phyloP scores from a whole-genome alignment of 768 basidiomycete genomes.

The Lentinula sp. region DNA sequence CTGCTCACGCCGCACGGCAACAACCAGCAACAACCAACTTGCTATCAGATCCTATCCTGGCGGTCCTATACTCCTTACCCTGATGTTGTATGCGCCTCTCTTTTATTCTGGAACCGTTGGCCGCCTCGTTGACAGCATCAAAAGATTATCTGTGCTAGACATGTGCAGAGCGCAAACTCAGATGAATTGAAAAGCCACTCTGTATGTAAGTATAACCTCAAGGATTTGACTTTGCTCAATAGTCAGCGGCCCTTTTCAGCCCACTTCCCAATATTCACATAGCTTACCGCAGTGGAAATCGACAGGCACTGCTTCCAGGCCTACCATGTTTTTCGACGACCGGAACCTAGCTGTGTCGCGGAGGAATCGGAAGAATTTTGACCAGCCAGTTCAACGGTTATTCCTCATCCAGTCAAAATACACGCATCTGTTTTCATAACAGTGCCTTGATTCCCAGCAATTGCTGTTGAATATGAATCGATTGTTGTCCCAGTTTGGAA shows the following conservation, averaged over 20 bases:
- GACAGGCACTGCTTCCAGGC: not conserved
- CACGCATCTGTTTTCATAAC: not conserved
- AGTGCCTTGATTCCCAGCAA: not conserved
- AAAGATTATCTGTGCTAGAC: too few species aligned
- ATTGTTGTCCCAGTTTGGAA: not conserved
- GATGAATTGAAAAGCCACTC: not conserved
- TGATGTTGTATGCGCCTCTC: not conserved
- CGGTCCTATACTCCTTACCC: too few species aligned
- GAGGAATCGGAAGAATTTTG: not conserved
- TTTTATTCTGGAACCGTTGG: not conserved
- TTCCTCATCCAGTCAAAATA: not conserved
- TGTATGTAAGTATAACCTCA: not conserved
- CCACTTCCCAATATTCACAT: not conserved
- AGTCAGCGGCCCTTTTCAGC: not conserved
- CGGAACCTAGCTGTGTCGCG: not conserved
- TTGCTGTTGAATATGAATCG: not conserved
- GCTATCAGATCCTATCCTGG: too few species aligned
- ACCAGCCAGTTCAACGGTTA: not conserved
- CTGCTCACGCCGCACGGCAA: too few species aligned
- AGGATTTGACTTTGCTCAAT: not conserved
- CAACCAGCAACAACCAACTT: too few species aligned
- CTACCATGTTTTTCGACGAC: not conserved
- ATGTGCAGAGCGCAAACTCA: too few species aligned
- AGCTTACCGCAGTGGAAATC: not conserved
- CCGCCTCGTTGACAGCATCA: not conserved